Evolutionary conservation across 495 filamentous ascomycete genomes (phyloP).

Genomic region (Penicillium waksmanii): DNA sequence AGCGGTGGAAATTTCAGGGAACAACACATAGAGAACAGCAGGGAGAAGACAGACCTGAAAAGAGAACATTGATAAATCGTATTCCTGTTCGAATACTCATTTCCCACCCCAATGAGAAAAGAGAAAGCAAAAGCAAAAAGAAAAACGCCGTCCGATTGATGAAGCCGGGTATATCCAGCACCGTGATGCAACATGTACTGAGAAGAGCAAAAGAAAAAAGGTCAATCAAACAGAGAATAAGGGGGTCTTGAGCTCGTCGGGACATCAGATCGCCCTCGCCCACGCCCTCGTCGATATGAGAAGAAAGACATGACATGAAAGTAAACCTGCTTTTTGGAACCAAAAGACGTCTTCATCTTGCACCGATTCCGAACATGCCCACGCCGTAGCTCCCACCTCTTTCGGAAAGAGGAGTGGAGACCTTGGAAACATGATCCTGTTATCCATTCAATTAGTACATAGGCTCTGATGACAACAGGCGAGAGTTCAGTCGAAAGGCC

Average conservation of each 20-base stretch:
- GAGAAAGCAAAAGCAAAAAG: neutral
- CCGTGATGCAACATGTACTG: slow-evolving; percentile 57
- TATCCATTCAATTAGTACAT: slow-evolving; percentile 7
- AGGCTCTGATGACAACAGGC: neutral
- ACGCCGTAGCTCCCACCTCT: slow-evolving; percentile 51
- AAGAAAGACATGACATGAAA: slow-evolving; percentile 17
- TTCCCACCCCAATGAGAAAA: slow-evolving; percentile 27
- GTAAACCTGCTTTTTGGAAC: slow-evolving; percentile 28
- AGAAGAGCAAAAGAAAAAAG: slow-evolving; percentile 35
- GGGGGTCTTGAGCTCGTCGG: slow-evolving; percentile 11
- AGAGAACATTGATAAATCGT: slow-evolving; percentile 28
- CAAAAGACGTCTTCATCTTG: slow-evolving; percentile 35
- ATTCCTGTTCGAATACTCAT: slow-evolving; percentile 34
- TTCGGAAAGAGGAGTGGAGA: slow-evolving; percentile 49
- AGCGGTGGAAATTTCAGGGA: slow-evolving; percentile 30
- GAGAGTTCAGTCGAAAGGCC: neutral
- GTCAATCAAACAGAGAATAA: slow-evolving; percentile 20
- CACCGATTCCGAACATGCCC: slow-evolving; percentile 54
- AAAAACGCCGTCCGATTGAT: slow-evolving; percentile 50
- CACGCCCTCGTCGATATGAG: slow-evolving; percentile 23
- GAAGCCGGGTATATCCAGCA: slow-evolving; percentile 61
- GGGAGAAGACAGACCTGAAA: slow-evolving; percentile 22
- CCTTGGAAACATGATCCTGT: slow-evolving; percentile 51
- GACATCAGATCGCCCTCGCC: slow-evolving; percentile 1
- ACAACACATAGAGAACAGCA: slow-evolving; percentile 14